These are phyloP conservation scores for Patellaria atrata DNA, from an alignment of 495 filamentous ascomycete genomes.

Conservation along the genomic window DNA sequence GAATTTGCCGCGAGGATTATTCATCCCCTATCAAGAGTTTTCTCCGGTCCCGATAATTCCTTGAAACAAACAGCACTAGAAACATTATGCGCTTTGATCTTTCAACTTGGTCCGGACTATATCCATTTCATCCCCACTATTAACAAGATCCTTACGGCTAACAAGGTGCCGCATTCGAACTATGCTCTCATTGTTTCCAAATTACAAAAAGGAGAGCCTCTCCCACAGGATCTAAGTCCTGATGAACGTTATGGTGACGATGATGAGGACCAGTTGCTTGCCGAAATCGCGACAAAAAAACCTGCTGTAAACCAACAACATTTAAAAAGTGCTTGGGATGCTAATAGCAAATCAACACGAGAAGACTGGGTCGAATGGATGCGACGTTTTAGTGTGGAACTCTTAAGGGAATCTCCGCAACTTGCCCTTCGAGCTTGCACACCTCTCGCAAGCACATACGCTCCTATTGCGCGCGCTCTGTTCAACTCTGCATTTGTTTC, in stretches of 20 bases:
- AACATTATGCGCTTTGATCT: slow-evolving; percentile 86
- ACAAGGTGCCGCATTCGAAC: slow-evolving; percentile 68
- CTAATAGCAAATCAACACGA: slow-evolving; percentile 81
- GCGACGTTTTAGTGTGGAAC: slow-evolving; percentile 83
- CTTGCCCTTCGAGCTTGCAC: slow-evolving; percentile 90
- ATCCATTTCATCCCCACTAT: slow-evolving; percentile 83
- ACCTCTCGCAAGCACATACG: slow-evolving; percentile 76
- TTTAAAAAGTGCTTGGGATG: slow-evolving; percentile 94
- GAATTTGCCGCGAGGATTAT: slow-evolving; percentile 93
- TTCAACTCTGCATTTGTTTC: slow-evolving; percentile 99
- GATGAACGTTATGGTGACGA: slow-evolving; percentile 70
- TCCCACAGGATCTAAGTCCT: slow-evolving; percentile 87
- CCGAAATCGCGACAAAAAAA: slow-evolving; percentile 84
- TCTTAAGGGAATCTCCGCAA: slow-evolving; percentile 89
- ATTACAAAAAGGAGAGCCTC: slow-evolving; percentile 79
- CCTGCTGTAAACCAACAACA: slow-evolving; percentile 93
- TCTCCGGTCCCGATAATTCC: slow-evolving; percentile 52
- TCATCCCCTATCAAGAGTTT: slow-evolving; percentile 70
- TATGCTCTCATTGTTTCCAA: slow-evolving; percentile 85
- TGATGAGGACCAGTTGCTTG: slow-evolving; percentile 58
- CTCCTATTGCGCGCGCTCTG: slow-evolving; percentile 76
- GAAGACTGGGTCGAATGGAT: slow-evolving; percentile 99
- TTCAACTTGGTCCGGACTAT: slow-evolving; percentile 91
- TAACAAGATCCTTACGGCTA: slow-evolving; percentile 46
- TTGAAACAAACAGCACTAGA: slow-evolving; percentile 80